These are phyloP conservation scores for Plasmopara muralis DNA, from an alignment of 352 stramenopile species.

Conservation along the genomic window DNA sequence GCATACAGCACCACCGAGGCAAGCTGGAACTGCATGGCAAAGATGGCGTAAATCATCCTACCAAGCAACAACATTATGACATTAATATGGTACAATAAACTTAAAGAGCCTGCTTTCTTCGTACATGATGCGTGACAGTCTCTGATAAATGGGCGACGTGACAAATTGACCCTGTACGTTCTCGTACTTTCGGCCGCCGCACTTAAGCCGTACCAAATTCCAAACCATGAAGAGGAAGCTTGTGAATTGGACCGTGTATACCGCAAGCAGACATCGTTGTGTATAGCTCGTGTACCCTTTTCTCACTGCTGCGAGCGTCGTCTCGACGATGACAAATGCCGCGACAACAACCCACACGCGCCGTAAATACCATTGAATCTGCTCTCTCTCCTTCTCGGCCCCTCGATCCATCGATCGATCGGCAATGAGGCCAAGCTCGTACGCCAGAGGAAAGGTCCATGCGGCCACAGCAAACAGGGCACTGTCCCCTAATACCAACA, in stretches of 20 bases:
- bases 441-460: slow-evolving; percentile 40
- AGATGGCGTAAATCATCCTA: slow-evolving; percentile 52
- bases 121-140: slow-evolving; percentile 58
- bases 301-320: slow-evolving; percentile 20
- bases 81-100: slow-evolving; percentile 1
- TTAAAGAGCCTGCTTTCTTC: background rate
- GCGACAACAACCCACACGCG: slow-evolving; percentile 28
- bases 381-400: slow-evolving; percentile 31
- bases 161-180: slow-evolving; percentile 57
- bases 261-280: slow-evolving; percentile 28
- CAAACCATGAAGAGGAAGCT: slow-evolving; percentile 45
- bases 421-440: slow-evolving; percentile 37
- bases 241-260: slow-evolving; percentile 39
- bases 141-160: slow-evolving; percentile 55
- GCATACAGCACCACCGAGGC: slow-evolving; percentile 36
- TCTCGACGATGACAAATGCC: slow-evolving; percentile 25
- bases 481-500: slow-evolving; percentile 32
- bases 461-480: slow-evolving; percentile 36
- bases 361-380: slow-evolving; percentile 30
- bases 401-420: slow-evolving; percentile 43
- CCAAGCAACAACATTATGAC: slow-evolving; percentile 1
- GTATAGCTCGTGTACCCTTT: slow-evolving; percentile 43
- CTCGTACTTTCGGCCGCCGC: slow-evolving; percentile 50
- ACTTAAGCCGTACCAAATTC: slow-evolving; percentile 36
- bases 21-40: slow-evolving; percentile 51